Evolutionary conservation across 768 basidiomycete genomes (phyloP).

Genomic region (Psilocybe azurescens): DNA sequence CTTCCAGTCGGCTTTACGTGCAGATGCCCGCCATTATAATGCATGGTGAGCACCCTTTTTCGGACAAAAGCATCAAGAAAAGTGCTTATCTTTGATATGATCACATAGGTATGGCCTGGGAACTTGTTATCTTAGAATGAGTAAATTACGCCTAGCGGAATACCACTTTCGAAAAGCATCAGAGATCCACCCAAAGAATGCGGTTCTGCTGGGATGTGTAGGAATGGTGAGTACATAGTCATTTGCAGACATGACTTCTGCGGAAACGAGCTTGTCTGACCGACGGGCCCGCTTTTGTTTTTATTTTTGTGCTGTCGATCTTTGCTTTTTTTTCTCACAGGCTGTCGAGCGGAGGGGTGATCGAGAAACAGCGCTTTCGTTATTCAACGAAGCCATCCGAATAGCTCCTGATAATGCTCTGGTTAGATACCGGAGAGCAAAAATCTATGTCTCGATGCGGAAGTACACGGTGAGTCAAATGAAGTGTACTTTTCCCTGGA

Average conservation of each 20-base stretch:
- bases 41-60: conserved; percentile 76
- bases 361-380: conserved; percentile 70
- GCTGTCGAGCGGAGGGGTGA: conserved; percentile 88
- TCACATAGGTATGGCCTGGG: conserved; percentile 94
- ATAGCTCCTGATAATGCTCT: conserved; percentile 89
- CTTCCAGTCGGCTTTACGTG: conserved; percentile 91
- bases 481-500: neutral
- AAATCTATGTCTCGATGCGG: conserved; percentile 85
- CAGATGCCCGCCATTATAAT: conserved; percentile 94
- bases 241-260: conserved; percentile 20
- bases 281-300: conserved; percentile 24
- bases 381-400: conserved; percentile 83
- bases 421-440: conserved; percentile 92
- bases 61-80: conserved; percentile 16
- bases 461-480: conserved; percentile 73
- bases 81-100: conserved; percentile 37
- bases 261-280: conserved; percentile 26
- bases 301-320: conserved; percentile 12
- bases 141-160: conserved; percentile 91
- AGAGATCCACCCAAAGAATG: conserved; percentile 93
- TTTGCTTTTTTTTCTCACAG: conserved; percentile 44
- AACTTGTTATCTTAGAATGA: conserved; percentile 93
- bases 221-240: conserved; percentile 78
- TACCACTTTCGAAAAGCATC: conserved; percentile 95
- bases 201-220: conserved; percentile 94